Evolutionary conservation across 805 yeast species (phyloP), one percentile per base, ranked within the genome.

Genomic region (Yarrowia hollandica): DNA sequence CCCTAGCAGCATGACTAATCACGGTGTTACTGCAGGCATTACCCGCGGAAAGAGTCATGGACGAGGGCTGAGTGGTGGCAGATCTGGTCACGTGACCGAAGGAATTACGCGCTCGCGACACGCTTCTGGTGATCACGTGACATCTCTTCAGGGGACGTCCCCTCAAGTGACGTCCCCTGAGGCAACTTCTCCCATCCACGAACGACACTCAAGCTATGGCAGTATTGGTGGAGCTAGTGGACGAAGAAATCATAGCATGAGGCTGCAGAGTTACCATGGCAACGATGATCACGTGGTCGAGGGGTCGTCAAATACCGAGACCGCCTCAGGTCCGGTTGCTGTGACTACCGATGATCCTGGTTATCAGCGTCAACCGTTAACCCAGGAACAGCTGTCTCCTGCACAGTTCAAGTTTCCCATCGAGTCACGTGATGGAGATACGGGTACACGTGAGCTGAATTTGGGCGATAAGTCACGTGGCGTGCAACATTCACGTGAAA

Each of bases 361-460:
- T 3, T 25, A 15, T 11, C 48, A 25, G 23, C 22, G 33, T 2
- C 33, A 41, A 7, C 21, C 21, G 14, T 9, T 39, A 25, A 3
- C 41, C n/a, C n/a, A n/a, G n/a, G 8, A 8, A 8, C 39, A 35
- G 23, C 12, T 38, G 21, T 23, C 31, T 10, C 46, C 31, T 15
- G 30, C 46, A 4, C 48, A 11, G 23, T 41, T 41, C 48, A 41
- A 41, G 48, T 41, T 41, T 18, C 48, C 48, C 4, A 31, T 33
- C 6, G 48, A 41, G 15, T 26, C 30, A 26, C 30, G 30, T 26
- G 30, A 26, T 5, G 44, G 42, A 4, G 25, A 38, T 2, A 22
- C 23, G 23, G 23, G n/a, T n/a, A n/a, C 48, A 26, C 31, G 46
- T 16, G 46, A 41, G 1, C n/a, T n/a, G n/a, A n/a, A n/a, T n/a